phyloP scores from a whole-genome alignment of 1,284 basidiomycete species.

The Neonothopanus nambi region DNA sequence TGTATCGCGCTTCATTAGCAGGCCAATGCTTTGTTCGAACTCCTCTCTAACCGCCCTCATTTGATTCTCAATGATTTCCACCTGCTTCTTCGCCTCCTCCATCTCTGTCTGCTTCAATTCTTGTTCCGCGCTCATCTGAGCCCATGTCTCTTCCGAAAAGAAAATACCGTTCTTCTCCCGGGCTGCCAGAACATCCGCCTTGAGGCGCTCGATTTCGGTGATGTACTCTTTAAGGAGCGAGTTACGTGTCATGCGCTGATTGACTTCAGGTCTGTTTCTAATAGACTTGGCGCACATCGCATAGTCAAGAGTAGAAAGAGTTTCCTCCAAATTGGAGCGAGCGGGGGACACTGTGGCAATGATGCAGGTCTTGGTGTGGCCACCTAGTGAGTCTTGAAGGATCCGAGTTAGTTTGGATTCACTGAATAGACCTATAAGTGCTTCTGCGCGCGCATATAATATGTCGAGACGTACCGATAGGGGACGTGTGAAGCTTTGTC shows the following conservation, averaged over 20 bases:
- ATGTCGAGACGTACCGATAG: conserved; percentile 63
- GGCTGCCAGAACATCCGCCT: conserved; percentile 86
- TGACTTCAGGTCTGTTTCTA: conserved; percentile 93
- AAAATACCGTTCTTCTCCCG: conserved; percentile 95
- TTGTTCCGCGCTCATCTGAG: conserved; percentile 77
- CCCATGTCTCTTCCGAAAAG: conserved; percentile 88
- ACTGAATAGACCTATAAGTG: conserved; percentile 32
- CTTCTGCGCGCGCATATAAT: not conserved
- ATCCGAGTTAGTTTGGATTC: conserved; percentile 96
- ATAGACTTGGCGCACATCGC: conserved; percentile 96
- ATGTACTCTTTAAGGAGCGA: conserved; percentile 94
- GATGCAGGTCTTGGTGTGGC: conserved; percentile 96
- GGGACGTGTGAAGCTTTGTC: conserved; percentile 92
- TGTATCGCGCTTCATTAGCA: conserved; percentile 73
- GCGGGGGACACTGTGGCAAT: conserved; percentile 95
- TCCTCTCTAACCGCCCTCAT: conserved; percentile 81
- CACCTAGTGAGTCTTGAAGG: conserved; percentile 98
- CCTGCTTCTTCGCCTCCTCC: conserved; percentile 80
- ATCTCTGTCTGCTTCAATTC: conserved; percentile 75
- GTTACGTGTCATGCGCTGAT: conserved; percentile 92
- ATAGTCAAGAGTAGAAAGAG: conserved; percentile 96
- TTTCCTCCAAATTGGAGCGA: conserved; percentile 94
- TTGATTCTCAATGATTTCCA: conserved; percentile 82
- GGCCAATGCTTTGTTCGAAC: conserved; percentile 83
- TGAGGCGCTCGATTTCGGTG: conserved; percentile 92